Evolutionary conservation across 176 grass and related monocot species (phyloP).

Genomic region (Phyllostachys edulis): DNA sequence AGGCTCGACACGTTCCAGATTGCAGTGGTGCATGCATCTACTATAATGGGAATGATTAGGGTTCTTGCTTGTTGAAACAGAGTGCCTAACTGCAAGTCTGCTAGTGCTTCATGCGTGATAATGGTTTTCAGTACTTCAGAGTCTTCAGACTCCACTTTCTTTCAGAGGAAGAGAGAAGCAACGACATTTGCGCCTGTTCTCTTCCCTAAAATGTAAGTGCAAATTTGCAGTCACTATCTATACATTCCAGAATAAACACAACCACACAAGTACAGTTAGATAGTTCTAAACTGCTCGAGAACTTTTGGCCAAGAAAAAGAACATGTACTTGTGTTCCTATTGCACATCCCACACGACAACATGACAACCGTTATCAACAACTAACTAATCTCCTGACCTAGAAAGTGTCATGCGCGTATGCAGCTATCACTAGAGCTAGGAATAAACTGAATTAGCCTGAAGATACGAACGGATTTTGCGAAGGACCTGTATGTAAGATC

Average conservation of each 20-base stretch:
- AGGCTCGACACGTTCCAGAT: no score
- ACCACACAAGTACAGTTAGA: background rate
- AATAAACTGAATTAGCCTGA: background rate
- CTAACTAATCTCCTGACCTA: constrained; percentile 7
- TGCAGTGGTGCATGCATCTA: background rate
- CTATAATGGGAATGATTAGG: background rate
- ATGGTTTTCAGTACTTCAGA: background rate
- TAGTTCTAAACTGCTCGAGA: background rate
- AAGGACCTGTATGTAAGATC: constrained; percentile 10
- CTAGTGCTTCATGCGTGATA: background rate
- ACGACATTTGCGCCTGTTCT: background rate
- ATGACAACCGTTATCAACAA: background rate
- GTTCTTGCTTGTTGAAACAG: constrained; percentile 15
- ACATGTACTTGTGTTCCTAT: background rate
- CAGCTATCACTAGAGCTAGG: background rate
- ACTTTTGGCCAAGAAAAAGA: background rate
- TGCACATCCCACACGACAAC: background rate
- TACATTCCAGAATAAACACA: background rate
- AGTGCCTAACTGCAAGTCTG: background rate
- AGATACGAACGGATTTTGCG: background rate
- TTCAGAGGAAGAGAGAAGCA: background rate
- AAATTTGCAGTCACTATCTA: background rate
- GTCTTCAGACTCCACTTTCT: background rate
- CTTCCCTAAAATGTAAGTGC: background rate
- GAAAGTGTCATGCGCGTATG: background rate